phyloP scores from a whole-genome alignment of 2,329 filamentous ascomycete genomes.

The Nectriaceae sp. region DNA sequence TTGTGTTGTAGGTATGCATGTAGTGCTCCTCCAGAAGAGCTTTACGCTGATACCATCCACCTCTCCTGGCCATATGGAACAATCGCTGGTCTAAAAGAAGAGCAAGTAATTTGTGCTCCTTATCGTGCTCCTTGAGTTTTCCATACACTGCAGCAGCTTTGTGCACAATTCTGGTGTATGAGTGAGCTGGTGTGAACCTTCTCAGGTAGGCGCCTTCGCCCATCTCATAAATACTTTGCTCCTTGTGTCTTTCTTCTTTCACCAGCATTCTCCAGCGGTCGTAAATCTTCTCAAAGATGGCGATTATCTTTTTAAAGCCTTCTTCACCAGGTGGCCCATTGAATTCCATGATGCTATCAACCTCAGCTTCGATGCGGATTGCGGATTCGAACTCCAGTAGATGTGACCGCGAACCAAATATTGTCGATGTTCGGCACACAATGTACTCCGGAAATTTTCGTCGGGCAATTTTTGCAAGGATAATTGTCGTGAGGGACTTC shows the following conservation, averaged over 20 bases:
- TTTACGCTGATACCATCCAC: conserved; percentile 94
- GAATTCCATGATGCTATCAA: conserved; percentile 82
- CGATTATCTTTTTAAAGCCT: conserved; percentile 67
- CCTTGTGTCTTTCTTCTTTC: conserved; percentile 74
- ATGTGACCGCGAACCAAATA: conserved; percentile 75
- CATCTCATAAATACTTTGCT: conserved; percentile 74
- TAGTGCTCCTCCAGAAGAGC: conserved; percentile 95
- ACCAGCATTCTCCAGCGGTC: conserved; percentile 78
- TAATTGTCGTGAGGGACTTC: conserved; percentile 92
- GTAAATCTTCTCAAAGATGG: conserved; percentile 73
- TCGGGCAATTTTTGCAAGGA: conserved; percentile 85
- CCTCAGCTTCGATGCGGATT: conserved; percentile 75
- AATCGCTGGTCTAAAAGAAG: conserved; percentile 79
- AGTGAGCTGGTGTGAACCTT: conserved; percentile 87
- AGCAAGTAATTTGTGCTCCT: conserved; percentile 72
- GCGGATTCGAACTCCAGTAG: conserved; percentile 89
- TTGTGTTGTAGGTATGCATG: conserved; percentile 66
- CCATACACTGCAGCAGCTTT: conserved; percentile 81
- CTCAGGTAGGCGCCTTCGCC: conserved; percentile 88
- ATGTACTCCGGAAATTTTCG: conserved; percentile 89
- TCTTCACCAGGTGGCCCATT: conserved; percentile 68
- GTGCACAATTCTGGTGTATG: conserved; percentile 90
- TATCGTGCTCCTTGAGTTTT: conserved; percentile 76
- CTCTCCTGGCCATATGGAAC: conserved; percentile 83
- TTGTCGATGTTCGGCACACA: conserved; percentile 85